phyloP scores from a whole-genome alignment of 306 rosid genomes.

The Quercus gilva region DNA sequence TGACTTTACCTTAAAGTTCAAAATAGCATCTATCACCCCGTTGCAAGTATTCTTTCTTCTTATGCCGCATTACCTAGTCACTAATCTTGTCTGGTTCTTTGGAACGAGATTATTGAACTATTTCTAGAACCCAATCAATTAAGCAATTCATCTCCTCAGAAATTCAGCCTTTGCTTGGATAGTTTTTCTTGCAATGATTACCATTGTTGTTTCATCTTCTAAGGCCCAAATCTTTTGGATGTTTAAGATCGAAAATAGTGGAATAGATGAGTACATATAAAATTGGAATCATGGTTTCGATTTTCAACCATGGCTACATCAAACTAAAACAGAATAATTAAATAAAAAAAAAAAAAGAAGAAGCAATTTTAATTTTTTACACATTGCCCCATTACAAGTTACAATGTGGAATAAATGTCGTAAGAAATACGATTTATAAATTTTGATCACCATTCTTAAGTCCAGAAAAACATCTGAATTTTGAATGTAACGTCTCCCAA shows the following conservation, averaged over 20 bases:
- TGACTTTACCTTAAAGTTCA: background rate
- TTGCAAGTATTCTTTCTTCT: background rate
- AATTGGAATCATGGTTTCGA: too few species aligned
- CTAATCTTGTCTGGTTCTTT: constrained; percentile 29
- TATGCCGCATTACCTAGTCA: constrained; percentile 40
- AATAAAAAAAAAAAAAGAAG: too few species aligned
- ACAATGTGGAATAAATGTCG: too few species aligned
- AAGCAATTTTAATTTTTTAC: too few species aligned
- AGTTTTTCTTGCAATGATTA: constrained; percentile 77
- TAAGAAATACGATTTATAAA: too few species aligned
- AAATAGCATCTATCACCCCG: background rate
- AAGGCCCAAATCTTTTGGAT: constrained; percentile 81
- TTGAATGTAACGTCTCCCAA: too few species aligned
- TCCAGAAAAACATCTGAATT: too few species aligned
- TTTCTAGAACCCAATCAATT: constrained; percentile 76
- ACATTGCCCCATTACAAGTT: too few species aligned
- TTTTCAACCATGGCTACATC: too few species aligned
- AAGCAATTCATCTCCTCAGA: constrained; percentile 73
- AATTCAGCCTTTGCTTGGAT: constrained; percentile 84
- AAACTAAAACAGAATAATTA: too few species aligned
- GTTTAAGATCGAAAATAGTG: constrained; percentile 20
- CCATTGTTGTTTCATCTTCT: constrained; percentile 76
- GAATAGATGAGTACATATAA: too few species aligned
- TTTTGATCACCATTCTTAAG: too few species aligned
- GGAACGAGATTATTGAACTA: constrained; percentile 52